phyloP scores from a whole-genome alignment of 768 basidiomycete genomes.

The Phanerochaete carnosa region DNA sequence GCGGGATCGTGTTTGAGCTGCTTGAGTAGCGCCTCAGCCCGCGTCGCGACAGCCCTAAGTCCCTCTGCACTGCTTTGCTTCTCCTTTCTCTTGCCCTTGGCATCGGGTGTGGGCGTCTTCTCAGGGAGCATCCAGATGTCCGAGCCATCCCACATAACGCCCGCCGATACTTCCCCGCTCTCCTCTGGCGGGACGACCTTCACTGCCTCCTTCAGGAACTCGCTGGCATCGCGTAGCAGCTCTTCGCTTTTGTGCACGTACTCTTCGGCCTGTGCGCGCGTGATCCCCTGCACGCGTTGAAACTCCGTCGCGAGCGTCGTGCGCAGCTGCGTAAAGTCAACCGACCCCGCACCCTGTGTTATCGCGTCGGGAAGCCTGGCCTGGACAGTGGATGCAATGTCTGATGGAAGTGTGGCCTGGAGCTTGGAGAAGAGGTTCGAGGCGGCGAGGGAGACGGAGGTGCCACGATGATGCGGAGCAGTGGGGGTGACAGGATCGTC shows the following conservation, averaged over 20 bases:
- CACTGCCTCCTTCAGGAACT: slow-evolving; percentile 73
- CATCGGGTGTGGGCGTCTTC: slow-evolving; percentile 20
- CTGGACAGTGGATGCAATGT: slow-evolving; percentile 66
- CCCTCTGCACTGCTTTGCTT: slow-evolving; percentile 33
- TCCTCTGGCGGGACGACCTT: slow-evolving; percentile 87
- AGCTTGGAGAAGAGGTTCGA: slow-evolving; percentile 63
- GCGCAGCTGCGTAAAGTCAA: slow-evolving; percentile 69
- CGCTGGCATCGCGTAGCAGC: slow-evolving; percentile 53
- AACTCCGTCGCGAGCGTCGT: slow-evolving; percentile 62
- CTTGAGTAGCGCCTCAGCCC: slow-evolving; percentile 74
- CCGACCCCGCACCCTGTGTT: slow-evolving; percentile 36
- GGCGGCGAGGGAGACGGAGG: slow-evolving; percentile 16
- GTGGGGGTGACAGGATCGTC: slow-evolving; percentile 6
- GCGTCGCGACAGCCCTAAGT: slow-evolving; percentile 59
- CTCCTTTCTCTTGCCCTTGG: slow-evolving; percentile 32
- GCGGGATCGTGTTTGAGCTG: slow-evolving; percentile 72
- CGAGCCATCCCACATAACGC: slow-evolving; percentile 76
- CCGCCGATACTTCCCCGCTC: slow-evolving; percentile 28
- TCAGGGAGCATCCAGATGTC: slow-evolving; percentile 81
- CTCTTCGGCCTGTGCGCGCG: slow-evolving; percentile 76
- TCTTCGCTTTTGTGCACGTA: slow-evolving; percentile 76
- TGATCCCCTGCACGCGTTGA: slow-evolving; percentile 71
- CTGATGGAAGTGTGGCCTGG: slow-evolving; percentile 72
- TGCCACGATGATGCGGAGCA: background rate
- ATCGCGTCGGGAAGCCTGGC: slow-evolving; percentile 56